These are phyloP conservation scores for Candida tibetensis DNA, from an alignment of 805 yeast species.

Conservation along the genomic window DNA sequence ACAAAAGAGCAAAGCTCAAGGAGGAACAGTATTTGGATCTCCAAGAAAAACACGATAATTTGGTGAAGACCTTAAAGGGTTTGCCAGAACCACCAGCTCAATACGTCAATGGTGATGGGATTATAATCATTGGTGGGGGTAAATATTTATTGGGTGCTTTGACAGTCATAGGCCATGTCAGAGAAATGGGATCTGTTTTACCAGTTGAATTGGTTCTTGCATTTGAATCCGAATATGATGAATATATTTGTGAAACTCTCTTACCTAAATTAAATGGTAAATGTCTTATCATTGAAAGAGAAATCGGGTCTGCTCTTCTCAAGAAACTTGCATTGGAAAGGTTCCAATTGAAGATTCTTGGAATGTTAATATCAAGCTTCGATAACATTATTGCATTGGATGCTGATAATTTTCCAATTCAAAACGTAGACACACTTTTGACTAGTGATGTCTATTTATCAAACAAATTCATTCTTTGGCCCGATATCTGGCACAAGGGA, in stretches of 20 bases:
- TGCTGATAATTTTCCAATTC: conserved; percentile 38
- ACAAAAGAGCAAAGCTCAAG: conserved; percentile 2
- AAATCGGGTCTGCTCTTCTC: conserved; percentile 36
- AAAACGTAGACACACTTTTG: conserved; percentile 36
- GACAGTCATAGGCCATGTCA: conserved; percentile 30
- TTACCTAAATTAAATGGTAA: conserved; percentile 32
- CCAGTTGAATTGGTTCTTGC: conserved; percentile 41
- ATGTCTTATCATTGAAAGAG: conserved; percentile 42
- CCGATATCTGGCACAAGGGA: conserved; percentile 41
- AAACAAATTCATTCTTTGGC: conserved; percentile 36
- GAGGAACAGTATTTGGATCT: conserved; percentile 18
- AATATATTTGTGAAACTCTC: conserved; percentile 29
- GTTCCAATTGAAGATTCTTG: conserved; percentile 36
- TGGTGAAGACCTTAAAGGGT: conserved; percentile 21
- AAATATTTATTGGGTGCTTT: conserved; percentile 34
- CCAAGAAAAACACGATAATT: conserved; percentile 22
- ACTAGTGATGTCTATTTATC: conserved; percentile 31
- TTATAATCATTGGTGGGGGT: conserved; percentile 40
- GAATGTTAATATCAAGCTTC: conserved; percentile 36
- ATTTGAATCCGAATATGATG: conserved; percentile 28
- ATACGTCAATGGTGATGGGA: conserved; percentile 38
- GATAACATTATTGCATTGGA: conserved; percentile 35
- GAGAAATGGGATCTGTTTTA: conserved; percentile 31
- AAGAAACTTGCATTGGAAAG: conserved; percentile 20
- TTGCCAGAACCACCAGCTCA: conserved; percentile 21